Base-by-base conservation (phyloP, 176 grass and related monocot species). In the Raddia guianensis region DNA sequence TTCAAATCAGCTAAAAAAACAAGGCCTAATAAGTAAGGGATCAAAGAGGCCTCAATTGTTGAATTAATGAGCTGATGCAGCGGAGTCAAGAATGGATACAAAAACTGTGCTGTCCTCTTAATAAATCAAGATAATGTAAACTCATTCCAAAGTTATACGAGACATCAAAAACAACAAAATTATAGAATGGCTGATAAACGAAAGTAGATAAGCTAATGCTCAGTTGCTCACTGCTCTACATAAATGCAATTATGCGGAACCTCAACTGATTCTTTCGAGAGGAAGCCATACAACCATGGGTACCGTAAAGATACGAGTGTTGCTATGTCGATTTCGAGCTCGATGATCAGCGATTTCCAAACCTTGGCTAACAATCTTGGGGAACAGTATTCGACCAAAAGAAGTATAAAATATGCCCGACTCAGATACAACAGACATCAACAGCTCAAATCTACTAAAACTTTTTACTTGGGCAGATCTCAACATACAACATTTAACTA, bases 21-120 rank as follows among this genome's bases (percentile, higher is more conserved):
- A 27, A 1, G 27, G 27, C 27, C 27, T 27, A 27, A 27, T 27
- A 27, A 27, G 27, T 27, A 27, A 27, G 27, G 27, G 27, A 27
- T 27, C 0, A 27, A 27, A 27, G 1, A 27, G 27, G 27, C 27
- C 27, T 27, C 54, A 46, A 4, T 54, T 52, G 16, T 55, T 63
- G 55, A 70, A 82, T 54, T 75, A 46, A 19, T 66, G 50, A 76
- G 18, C 47, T 20, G 16, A 43, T 75, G 8, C 55, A 74, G 73
- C 47, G 72, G 55, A 47, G 12, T 21, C 48, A 11, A 58, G 44
- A 32, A 55, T 35, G 48, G 10, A 59, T 18, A 14, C 12, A 68
- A 52, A 35, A 75, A 53, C 55, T 46, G 49, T 32, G 12, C 13
- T 52, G 73, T 63, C 45, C 16, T 73, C 42, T 3, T 44, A 59